These are phyloP conservation scores for Dioscorea dumetorum DNA, from an alignment of 106 monocot genomes.

Conservation along the genomic window DNA sequence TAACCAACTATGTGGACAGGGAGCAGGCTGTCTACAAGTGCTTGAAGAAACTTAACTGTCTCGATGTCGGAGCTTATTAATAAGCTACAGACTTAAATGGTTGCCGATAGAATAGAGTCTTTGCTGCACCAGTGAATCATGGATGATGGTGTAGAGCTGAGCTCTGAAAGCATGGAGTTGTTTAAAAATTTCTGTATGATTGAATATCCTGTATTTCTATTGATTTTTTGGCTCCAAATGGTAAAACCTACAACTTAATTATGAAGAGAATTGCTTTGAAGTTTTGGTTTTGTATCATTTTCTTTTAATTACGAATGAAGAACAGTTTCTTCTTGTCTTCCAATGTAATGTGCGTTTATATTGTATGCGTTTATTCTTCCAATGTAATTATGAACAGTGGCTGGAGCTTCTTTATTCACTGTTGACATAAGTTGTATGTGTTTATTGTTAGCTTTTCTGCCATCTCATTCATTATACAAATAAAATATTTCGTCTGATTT, in stretches of 20 bases:
- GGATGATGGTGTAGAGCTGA: slow-evolving; percentile 14
- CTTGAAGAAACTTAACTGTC: slow-evolving; percentile 31
- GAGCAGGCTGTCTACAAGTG: slow-evolving; percentile 27
- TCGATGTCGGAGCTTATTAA: slow-evolving; percentile 20
- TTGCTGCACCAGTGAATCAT: slow-evolving; percentile 11
- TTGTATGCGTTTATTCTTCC: too few species aligned
- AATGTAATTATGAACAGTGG: too few species aligned
- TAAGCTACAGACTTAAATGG: slow-evolving; percentile 11
- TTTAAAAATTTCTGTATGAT: slow-evolving; percentile 2
- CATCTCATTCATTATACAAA: background rate
- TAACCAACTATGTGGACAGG: slow-evolving; percentile 35
- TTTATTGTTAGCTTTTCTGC: background rate
- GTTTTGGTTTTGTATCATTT: too few species aligned
- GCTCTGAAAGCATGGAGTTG: slow-evolving; percentile 6
- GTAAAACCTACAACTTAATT: too few species aligned
- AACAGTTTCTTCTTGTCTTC: too few species aligned
- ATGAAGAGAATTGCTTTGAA: too few species aligned
- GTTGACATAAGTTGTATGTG: too few species aligned
- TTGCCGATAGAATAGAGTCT: slow-evolving; percentile 14
- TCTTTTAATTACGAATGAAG: too few species aligned
- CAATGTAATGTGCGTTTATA: too few species aligned
- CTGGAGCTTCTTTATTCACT: too few species aligned
- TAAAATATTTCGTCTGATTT: too few species aligned
- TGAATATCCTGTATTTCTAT: background rate
- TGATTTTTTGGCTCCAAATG: too few species aligned